phyloP scores from a whole-genome alignment of 129 eudicot species.

The Chrysanthemum lavandulifolium region DNA sequence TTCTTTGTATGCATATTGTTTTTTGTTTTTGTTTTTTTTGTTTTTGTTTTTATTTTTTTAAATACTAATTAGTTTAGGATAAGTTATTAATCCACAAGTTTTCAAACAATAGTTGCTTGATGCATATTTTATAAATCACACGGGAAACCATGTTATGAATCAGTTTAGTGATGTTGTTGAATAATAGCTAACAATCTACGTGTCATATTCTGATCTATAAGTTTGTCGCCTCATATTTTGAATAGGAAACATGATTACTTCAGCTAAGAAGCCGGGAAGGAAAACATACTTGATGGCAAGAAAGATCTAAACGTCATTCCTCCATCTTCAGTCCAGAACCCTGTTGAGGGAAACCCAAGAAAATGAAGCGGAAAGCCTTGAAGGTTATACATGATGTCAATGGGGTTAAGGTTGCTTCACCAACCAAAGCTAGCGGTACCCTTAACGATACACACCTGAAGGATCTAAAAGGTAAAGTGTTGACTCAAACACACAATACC shows the following conservation, averaged over 20 bases:
- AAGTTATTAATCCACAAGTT: neutral
- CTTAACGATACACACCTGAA: neutral
- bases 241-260: constrained; percentile 31
- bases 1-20: neutral
- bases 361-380: constrained; percentile 30
- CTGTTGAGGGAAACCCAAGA: constrained; percentile 24
- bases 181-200: neutral
- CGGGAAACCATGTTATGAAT: neutral
- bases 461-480: constrained; percentile 23
- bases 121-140: neutral
- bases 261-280: constrained; percentile 55
- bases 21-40: too few species aligned
- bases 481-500: neutral
- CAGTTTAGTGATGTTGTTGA: neutral
- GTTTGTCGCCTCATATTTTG: neutral
- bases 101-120: neutral
- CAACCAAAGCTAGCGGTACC: neutral
- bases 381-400: neutral
- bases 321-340: constrained; percentile 2
- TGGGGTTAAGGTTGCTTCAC: neutral
- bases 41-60: neutral
- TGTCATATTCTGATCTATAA: neutral
- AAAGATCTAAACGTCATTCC: constrained; percentile 21
- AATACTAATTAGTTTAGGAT: neutral
- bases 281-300: constrained; percentile 51